These are phyloP conservation scores for Solanum dulcamara DNA, from an alignment of 257 asterid genomes.

Conservation along the genomic window DNA sequence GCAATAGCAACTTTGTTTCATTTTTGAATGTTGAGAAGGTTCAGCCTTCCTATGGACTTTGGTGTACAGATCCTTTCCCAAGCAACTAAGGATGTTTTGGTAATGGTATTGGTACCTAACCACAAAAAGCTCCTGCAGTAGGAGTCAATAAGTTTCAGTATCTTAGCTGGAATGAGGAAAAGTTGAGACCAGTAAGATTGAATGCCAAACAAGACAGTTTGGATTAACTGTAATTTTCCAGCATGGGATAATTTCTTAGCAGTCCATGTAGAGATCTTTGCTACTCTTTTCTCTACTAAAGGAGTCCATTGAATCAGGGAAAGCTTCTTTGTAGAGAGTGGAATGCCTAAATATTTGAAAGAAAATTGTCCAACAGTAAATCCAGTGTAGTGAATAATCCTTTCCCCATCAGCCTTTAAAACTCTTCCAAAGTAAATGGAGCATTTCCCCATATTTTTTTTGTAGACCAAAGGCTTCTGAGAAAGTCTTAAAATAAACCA, in stretches of 20 bases:
- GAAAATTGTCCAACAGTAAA: neutral
- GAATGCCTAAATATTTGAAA: neutral
- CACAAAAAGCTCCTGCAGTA: neutral
- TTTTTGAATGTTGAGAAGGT: no score
- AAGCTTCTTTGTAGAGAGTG: neutral
- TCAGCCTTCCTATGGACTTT: no score
- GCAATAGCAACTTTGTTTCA: no score
- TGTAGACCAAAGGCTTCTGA: neutral
- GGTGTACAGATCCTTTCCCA: neutral
- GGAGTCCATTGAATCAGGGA: neutral
- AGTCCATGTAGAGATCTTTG: neutral
- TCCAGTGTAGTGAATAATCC: neutral
- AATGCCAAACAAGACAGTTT: neutral
- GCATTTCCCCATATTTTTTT: neutral
- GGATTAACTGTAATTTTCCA: neutral
- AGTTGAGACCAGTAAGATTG: neutral
- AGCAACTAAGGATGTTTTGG: neutral
- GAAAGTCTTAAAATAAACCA: neutral
- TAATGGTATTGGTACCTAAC: neutral
- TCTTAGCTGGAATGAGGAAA: neutral
- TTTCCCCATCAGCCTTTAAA: rapidly evolving
- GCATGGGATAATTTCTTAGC: neutral
- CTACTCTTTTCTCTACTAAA: neutral
- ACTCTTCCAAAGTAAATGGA: neutral
- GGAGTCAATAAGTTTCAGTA: neutral